Conservation (phyloP, 2,329 filamentous ascomycete species). For the Teratosphaeriaceae sp. region DNA sequence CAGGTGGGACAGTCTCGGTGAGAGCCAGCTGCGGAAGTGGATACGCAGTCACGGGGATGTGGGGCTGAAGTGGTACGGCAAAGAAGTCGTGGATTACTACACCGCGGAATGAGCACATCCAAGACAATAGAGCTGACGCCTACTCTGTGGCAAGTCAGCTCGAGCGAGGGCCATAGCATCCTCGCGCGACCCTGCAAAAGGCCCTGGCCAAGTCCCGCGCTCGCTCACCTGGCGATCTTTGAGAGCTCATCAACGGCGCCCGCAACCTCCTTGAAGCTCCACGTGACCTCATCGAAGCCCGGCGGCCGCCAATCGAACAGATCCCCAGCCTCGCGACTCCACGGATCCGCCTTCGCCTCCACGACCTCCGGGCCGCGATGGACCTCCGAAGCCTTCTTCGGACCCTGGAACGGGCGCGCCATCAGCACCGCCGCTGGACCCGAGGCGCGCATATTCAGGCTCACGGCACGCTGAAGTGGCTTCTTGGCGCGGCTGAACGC, state of each 20-base stretch:
- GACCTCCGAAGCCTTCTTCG: constrained; percentile 13
- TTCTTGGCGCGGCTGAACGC: constrained; percentile 6
- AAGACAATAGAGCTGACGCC: no score
- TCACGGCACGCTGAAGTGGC: constrained; percentile 18
- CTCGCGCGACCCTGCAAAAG: no score
- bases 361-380: constrained; percentile 8
- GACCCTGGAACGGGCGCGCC: constrained; percentile 24
- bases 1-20: constrained; percentile 31
- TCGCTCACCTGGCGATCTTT: not conserved
- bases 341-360: constrained; percentile 44
- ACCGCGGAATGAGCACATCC: no score
- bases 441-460: constrained; percentile 18
- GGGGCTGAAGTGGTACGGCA: constrained; percentile 31
- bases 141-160: no score
- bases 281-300: constrained; percentile 28
- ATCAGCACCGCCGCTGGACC: constrained; percentile 24
- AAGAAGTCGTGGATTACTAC: constrained; percentile 23
- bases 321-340: constrained; percentile 64
- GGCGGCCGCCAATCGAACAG: constrained; percentile 56
- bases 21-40: constrained; percentile 32
- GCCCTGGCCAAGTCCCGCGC: no score
- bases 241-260: not conserved
- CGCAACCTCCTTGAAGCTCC: constrained; percentile 17
- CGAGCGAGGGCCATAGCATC: no score
- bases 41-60: constrained; percentile 31